Evolutionary conservation across 192 early-diverging fungal species (phyloP).

Genomic region (Umbelopsis ramanniana): DNA sequence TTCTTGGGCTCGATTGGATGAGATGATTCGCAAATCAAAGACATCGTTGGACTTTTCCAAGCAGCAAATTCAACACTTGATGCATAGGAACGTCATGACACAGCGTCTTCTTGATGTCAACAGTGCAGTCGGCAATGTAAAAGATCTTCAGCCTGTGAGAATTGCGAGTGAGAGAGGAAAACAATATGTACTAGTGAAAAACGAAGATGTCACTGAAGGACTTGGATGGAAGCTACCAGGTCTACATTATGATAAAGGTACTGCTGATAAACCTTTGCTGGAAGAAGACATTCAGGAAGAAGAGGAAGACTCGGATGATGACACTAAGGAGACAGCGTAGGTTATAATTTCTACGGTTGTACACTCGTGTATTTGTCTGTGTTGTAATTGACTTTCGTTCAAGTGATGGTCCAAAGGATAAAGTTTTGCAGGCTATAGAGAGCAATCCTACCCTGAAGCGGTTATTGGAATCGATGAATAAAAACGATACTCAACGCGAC

Average conservation of each 20-base stretch:
- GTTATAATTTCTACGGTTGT: too few species aligned
- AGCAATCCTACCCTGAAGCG: constrained; percentile 14
- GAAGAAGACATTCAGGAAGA: constrained; percentile 36
- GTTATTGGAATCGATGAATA: constrained; percentile 17
- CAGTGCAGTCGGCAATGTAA: constrained; percentile 34
- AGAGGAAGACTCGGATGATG: constrained; percentile 35
- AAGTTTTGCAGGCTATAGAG: constrained; percentile 20
- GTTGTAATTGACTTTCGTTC: neutral
- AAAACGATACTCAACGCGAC: constrained; percentile 48
- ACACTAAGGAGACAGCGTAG: neutral
- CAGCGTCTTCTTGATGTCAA: constrained; percentile 66
- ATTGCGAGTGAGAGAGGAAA: constrained; percentile 82
- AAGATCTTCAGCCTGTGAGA: constrained; percentile 50
- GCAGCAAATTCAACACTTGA: constrained; percentile 85
- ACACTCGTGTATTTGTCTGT: too few species aligned
- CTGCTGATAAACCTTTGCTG: constrained; percentile 40
- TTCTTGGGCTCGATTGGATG: constrained; percentile 68
- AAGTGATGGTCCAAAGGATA: neutral
- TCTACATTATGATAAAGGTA: constrained; percentile 14
- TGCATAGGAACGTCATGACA: constrained; percentile 84
- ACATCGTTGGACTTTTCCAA: constrained; percentile 88
- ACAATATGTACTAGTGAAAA: constrained; percentile 87
- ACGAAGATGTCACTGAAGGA: constrained; percentile 63
- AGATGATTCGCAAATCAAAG: constrained; percentile 69
- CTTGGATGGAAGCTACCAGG: constrained; percentile 70